Conservation (phyloP, 2,329 filamentous ascomycete species). For the Orbilia quercus region DNA sequence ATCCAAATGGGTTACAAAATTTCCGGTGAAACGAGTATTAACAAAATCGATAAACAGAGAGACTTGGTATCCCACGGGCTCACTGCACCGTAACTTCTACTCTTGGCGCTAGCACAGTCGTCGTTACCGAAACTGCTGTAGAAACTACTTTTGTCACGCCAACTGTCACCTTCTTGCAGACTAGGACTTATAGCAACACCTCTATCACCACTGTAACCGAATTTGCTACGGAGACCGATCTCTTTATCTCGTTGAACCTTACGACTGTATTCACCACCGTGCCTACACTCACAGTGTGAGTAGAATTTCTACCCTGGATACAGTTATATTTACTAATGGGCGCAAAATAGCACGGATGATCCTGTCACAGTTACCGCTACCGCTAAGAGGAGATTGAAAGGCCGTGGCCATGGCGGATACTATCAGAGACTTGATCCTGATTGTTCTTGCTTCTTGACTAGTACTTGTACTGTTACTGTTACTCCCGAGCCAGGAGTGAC, state of each 20-base stretch:
- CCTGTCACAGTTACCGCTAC: conserved; percentile 34
- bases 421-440: conserved; percentile 44
- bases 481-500: conserved; percentile 28
- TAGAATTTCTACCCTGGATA: background rate
- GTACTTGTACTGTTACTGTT: conserved; percentile 34
- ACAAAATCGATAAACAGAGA: conserved; percentile 4
- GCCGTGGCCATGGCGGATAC: conserved; percentile 16
- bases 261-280: conserved; percentile 22
- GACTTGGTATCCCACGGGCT: conserved; percentile 15
- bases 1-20: too few relatives aligned
- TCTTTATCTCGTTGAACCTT: conserved; percentile 16
- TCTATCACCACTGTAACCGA: conserved; percentile 31
- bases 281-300: conserved; percentile 44
- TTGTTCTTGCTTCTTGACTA: conserved; percentile 52
- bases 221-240: conserved; percentile 22
- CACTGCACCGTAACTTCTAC: conserved; percentile 28
- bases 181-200: conserved; percentile 38
- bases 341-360: conserved; percentile 10
- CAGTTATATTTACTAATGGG: background rate
- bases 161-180: conserved; percentile 33
- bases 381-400: conserved; percentile 6
- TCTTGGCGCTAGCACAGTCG: conserved; percentile 19
- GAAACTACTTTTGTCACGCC: conserved; percentile 51
- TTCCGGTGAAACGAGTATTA: background rate
- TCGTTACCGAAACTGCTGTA: conserved; percentile 36